These are phyloP conservation scores for Hygrophorus russula DNA, from an alignment of 768 basidiomycete species.

Conservation along the genomic window DNA sequence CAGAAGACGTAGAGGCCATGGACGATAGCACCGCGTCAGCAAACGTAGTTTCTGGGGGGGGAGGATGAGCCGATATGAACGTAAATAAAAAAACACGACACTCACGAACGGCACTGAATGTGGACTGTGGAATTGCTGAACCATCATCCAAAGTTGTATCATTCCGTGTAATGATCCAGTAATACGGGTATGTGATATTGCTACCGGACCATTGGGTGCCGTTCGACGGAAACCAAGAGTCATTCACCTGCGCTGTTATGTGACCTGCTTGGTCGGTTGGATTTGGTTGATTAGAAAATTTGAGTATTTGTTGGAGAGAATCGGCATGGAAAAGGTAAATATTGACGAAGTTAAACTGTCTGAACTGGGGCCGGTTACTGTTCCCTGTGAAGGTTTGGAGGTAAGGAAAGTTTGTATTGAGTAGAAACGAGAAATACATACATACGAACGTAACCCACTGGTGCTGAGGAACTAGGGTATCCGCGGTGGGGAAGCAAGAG, in stretches of 20 bases:
- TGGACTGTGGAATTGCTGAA: slow-evolving; percentile 52
- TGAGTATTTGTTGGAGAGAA: slow-evolving; percentile 37
- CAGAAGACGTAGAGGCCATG: slow-evolving; percentile 32
- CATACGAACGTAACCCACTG: slow-evolving; percentile 73
- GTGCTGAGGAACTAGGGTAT: slow-evolving; percentile 55
- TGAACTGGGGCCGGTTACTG: slow-evolving; percentile 53
- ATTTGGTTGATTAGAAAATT: slow-evolving; percentile 28
- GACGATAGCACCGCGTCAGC: slow-evolving; percentile 56
- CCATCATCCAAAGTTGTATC: slow-evolving; percentile 40
- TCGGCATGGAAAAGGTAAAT: slow-evolving; percentile 73
- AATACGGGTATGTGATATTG: slow-evolving; percentile 58
- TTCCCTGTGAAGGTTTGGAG: slow-evolving; percentile 46
- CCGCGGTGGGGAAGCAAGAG: slow-evolving; percentile 62
- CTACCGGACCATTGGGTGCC: slow-evolving; percentile 38
- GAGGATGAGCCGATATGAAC: slow-evolving; percentile 3
- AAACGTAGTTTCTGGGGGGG: slow-evolving; percentile 56
- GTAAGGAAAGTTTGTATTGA: slow-evolving; percentile 8
- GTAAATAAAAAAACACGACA: slow-evolving; percentile 14
- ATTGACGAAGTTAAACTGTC: slow-evolving; percentile 54
- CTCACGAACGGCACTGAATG: slow-evolving; percentile 74
- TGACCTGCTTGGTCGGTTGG: slow-evolving; percentile 45
- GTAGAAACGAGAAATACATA: slow-evolving; percentile 30
- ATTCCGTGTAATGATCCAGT: slow-evolving; percentile 63
- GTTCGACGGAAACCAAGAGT: slow-evolving; percentile 58
- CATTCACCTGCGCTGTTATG: slow-evolving; percentile 48